phyloP scores from a whole-genome alignment of 106 monocot genomes.

The Dendrobium nobile region DNA sequence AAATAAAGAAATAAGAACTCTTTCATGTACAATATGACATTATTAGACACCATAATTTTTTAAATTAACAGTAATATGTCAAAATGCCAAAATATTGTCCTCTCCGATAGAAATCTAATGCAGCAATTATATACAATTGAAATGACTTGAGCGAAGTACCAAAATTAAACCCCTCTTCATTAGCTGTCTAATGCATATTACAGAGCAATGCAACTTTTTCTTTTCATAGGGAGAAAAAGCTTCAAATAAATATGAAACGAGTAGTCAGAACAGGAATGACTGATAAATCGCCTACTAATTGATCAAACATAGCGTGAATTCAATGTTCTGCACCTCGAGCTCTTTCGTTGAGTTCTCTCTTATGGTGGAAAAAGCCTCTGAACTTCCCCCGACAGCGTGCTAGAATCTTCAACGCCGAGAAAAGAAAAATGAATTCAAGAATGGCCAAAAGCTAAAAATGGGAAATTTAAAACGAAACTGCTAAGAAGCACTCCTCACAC shows the following conservation, averaged over 20 bases:
- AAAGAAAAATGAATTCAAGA: neutral
- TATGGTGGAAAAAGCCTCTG: constrained; percentile 7
- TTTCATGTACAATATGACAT: too few species aligned
- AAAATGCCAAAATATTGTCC: neutral
- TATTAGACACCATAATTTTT: too few species aligned
- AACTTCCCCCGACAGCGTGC: constrained; percentile 33
- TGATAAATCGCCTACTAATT: neutral
- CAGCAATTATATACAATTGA: neutral
- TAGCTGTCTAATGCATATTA: neutral
- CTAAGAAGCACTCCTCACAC: constrained; percentile 30
- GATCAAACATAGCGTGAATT: neutral
- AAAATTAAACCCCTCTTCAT: neutral
- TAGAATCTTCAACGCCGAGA: constrained; percentile 54
- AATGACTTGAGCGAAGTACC: neutral
- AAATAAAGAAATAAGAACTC: too few species aligned
- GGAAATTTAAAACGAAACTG: neutral
- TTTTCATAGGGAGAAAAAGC: neutral
- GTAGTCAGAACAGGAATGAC: neutral
- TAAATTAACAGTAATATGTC: neutral
- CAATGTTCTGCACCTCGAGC: constrained; percentile 38
- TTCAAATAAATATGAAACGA: neutral
- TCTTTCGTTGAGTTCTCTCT: constrained; percentile 47
- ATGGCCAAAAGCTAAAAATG: neutral
- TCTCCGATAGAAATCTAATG: neutral
- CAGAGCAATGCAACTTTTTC: neutral